Evolutionary conservation across 345 rosid genomes (phyloP).

Genomic region (Mallotus nudiflorus): DNA sequence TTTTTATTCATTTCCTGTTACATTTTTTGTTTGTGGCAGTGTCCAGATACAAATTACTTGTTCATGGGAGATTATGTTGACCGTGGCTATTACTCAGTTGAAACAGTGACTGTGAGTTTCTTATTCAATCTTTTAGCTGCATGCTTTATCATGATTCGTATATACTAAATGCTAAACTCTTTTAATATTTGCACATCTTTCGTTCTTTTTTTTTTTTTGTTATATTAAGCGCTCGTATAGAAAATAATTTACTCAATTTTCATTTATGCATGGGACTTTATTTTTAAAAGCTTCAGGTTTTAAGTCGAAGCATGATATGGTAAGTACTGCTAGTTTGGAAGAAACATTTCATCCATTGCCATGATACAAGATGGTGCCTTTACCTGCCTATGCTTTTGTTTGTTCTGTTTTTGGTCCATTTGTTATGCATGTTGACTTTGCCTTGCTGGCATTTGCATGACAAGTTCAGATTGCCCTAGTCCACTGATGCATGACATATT

Average conservation of each 20-base stretch:
- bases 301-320: not conserved
- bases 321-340: not conserved
- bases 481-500: not conserved
- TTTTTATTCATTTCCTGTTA: not conserved
- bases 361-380: not conserved
- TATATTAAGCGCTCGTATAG: not conserved
- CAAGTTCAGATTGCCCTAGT: not conserved
- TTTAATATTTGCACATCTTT: no score
- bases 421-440: not conserved
- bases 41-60: conserved; percentile 92
- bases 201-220: not conserved
- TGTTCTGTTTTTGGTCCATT: not conserved
- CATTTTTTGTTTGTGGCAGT: conserved; percentile 39
- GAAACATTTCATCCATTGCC: not conserved
- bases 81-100: conserved; percentile 95
- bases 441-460: not conserved
- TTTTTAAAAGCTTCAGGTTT: not conserved
- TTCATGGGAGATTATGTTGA: conserved; percentile 99
- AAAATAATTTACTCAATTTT: not conserved
- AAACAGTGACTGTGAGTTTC: conserved; percentile 80
- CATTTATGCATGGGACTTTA: not conserved
- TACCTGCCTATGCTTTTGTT: not conserved
- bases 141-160: not conserved
- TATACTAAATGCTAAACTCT: not conserved
- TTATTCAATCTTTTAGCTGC: not conserved